phyloP scores from a whole-genome alignment of 768 basidiomycete genomes.

The Auricularia auricula-judae region DNA sequence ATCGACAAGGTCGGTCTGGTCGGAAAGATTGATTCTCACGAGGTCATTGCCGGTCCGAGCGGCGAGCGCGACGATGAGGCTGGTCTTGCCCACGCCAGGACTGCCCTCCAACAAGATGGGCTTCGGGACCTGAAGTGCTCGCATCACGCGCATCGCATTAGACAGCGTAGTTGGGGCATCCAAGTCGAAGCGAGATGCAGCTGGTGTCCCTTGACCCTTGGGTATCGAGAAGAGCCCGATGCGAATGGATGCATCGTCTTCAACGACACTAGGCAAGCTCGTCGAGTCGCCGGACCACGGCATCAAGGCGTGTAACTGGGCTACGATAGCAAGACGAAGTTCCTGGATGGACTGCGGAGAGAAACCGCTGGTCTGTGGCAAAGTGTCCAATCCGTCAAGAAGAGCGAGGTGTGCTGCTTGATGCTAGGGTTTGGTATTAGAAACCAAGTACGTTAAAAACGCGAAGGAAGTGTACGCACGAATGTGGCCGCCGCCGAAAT shows the following conservation, averaged over 20 bases:
- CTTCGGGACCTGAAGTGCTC: conserved; percentile 83
- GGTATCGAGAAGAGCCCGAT: conserved; percentile 68
- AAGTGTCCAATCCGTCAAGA: conserved; percentile 75
- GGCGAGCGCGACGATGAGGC: conserved; percentile 79
- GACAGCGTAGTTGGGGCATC: conserved; percentile 79
- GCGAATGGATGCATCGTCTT: conserved; percentile 27
- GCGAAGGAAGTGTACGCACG: conserved; percentile 32
- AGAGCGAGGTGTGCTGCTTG: conserved; percentile 91
- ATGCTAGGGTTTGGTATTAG: conserved; percentile 36
- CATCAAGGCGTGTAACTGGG: conserved; percentile 44
- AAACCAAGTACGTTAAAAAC: conserved; percentile 6
- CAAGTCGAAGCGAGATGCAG: conserved; percentile 53
- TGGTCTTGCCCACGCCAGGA: conserved; percentile 97
- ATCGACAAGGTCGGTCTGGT: conserved; percentile 94
- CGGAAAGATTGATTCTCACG: conserved; percentile 92
- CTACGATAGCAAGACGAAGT: conserved; percentile 49
- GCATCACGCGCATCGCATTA: conserved; percentile 79
- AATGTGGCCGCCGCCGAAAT: conserved; percentile 48
- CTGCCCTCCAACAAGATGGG: conserved; percentile 94
- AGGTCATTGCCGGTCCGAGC: conserved; percentile 65
- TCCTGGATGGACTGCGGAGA: conserved; percentile 44
- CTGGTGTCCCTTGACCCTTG: conserved; percentile 35
- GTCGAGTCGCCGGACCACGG: conserved; percentile 28
- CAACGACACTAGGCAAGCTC: conserved; percentile 18
- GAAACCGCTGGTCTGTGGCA: conserved; percentile 61